Percentiles rank a stretch among this genome's conserved stretches.
phyloP scores from a whole-genome alignment of 2,329 filamentous ascomycete species.

The Fusarium sp. region DNA sequence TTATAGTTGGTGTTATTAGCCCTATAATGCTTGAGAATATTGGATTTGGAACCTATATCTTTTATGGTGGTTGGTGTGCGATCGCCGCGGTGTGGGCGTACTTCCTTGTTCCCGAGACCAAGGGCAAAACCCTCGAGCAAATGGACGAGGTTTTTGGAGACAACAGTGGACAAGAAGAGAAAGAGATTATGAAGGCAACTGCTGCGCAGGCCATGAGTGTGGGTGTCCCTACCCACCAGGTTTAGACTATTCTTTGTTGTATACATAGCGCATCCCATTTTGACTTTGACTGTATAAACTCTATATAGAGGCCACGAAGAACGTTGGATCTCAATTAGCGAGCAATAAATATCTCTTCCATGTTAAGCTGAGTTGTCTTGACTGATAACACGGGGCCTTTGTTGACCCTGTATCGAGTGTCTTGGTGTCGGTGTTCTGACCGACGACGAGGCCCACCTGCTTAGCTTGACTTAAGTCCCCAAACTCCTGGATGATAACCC shows the following conservation, averaged over 20 bases:
- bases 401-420: too few relatives aligned
- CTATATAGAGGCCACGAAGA: not conserved
- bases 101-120: slow-evolving; percentile 75
- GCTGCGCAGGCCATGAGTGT: not conserved
- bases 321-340: not conserved
- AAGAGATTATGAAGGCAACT: slow-evolving; percentile 17
- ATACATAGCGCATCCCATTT: not conserved
- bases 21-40: not conserved
- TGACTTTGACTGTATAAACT: not conserved
- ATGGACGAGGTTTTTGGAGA: slow-evolving; percentile 79
- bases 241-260: not conserved
- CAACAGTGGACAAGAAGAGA: slow-evolving; percentile 25
- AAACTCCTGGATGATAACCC: too few relatives aligned
- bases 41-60: slow-evolving; percentile 62
- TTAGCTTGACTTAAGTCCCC: too few relatives aligned
- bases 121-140: slow-evolving; percentile 81
- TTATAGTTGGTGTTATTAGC: not conserved
- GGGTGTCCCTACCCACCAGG: not conserved
- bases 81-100: slow-evolving; percentile 73
- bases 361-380: not conserved
- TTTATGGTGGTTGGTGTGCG: slow-evolving; percentile 69
- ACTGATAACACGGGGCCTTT: too few relatives aligned
- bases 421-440: too few relatives aligned
- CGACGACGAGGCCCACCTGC: too few relatives aligned
- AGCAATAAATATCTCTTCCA: not conserved